Conservation (phyloP, 305 asterid species). For the Solanum hybrid region DNA sequence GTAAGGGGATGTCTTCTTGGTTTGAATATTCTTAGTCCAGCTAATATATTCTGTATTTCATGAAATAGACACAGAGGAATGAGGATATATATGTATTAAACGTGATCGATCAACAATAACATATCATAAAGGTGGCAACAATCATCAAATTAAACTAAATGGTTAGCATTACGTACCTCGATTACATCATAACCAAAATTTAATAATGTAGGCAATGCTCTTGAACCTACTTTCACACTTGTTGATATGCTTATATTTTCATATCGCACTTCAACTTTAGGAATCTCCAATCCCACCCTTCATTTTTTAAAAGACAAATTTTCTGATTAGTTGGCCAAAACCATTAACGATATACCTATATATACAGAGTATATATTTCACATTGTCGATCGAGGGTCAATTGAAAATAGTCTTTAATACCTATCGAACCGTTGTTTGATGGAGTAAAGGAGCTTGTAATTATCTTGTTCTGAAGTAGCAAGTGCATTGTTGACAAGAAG, state of each 20-base stretch:
- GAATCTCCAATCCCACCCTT: conserved; percentile 53
- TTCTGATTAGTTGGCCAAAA: background rate
- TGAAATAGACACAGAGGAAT: background rate
- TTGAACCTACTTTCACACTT: conserved; percentile 46
- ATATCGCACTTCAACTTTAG: conserved; percentile 62
- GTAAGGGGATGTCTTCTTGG: conserved; percentile 39
- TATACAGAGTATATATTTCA: background rate
- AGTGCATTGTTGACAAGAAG: background rate
- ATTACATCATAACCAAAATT: conserved; percentile 43
- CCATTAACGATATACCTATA: background rate
- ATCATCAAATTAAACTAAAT: background rate
- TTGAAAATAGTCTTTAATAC: fast-evolving
- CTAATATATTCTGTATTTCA: conserved; percentile 32
- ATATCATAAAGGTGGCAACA: background rate
- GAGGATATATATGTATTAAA: background rate
- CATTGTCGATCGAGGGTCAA: background rate
- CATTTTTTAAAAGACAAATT: background rate
- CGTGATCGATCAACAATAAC: background rate
- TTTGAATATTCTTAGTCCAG: conserved; percentile 30
- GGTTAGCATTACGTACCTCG: conserved; percentile 30
- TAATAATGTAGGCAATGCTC: conserved; percentile 64
- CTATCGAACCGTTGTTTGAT: background rate
- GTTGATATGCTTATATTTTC: conserved; percentile 42
- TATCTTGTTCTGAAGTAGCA: background rate
- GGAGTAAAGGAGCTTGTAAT: background rate